Percentiles rank a stretch among this genome's conserved stretches.
phyloP scores from a whole-genome alignment of 306 rosid species.

The Psophocarpus tetragonolobus region DNA sequence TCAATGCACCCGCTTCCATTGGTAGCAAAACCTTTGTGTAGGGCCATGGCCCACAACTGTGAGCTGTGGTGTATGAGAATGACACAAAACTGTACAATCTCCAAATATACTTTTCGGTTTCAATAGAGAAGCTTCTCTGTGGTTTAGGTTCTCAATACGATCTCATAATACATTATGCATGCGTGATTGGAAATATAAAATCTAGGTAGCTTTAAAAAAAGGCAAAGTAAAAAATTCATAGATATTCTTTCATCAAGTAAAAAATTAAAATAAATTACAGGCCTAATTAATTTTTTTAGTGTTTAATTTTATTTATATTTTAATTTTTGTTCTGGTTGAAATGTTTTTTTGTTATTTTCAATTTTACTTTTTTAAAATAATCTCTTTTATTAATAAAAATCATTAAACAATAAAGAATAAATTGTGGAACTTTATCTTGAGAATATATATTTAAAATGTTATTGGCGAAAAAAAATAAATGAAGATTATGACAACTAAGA shows the following conservation, averaged over 20 bases:
- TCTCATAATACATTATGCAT: background rate
- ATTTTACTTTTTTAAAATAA: too few relatives aligned
- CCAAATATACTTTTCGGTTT: background rate
- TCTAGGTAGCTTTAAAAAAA: constrained; percentile 7
- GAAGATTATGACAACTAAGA: too few relatives aligned
- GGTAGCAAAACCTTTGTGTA: constrained; percentile 26
- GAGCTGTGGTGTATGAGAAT: background rate
- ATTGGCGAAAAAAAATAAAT: too few relatives aligned
- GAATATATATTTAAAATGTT: too few relatives aligned
- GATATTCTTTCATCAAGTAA: background rate
- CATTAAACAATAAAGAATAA: too few relatives aligned
- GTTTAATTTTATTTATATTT: too few relatives aligned
- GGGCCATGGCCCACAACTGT: constrained; percentile 1
- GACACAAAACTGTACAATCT: background rate
- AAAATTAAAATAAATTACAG: background rate
- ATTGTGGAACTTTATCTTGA: too few relatives aligned
- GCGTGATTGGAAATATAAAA: constrained; percentile 11
- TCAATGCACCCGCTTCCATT: background rate
- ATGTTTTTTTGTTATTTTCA: too few relatives aligned
- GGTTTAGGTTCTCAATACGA: background rate
- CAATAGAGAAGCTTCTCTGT: background rate
- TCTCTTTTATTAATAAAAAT: too few relatives aligned
- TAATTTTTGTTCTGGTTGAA: too few relatives aligned
- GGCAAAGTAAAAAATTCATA: background rate
- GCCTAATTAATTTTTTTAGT: too few relatives aligned